Conservation (phyloP, 441 rosid species). For the Flueggea neowawraea region DNA sequence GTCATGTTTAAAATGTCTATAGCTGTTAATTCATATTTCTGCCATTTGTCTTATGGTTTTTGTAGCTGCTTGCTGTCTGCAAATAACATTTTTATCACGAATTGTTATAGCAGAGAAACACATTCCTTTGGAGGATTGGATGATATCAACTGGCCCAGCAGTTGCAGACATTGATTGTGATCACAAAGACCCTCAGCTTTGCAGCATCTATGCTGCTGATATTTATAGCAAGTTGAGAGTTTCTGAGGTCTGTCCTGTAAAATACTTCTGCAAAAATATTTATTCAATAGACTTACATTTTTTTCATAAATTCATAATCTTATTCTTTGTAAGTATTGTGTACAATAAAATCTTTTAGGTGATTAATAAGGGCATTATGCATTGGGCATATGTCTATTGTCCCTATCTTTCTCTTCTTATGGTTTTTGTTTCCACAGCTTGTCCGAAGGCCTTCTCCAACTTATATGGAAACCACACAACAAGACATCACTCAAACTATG, state of each 20-base stretch:
- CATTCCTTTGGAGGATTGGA: slow-evolving; percentile 24
- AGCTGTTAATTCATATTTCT: not conserved
- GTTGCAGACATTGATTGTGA: slow-evolving; percentile 56
- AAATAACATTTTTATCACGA: slow-evolving; percentile 19
- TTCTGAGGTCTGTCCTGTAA: slow-evolving; percentile 59
- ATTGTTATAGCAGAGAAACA: slow-evolving; percentile 37
- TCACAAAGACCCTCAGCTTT: slow-evolving; percentile 54
- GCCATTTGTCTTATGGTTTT: slow-evolving; percentile 5
- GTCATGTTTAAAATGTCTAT: too few relatives aligned
- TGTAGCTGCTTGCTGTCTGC: slow-evolving; percentile 15
- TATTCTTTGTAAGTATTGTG: not conserved
- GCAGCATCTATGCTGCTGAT: slow-evolving; percentile 67
- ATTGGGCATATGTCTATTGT: not conserved
- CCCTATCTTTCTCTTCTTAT: not conserved
- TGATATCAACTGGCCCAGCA: slow-evolving; percentile 30
- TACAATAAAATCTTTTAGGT: not conserved
- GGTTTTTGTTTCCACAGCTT: slow-evolving; percentile 39
- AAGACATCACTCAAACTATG: slow-evolving; percentile 73
- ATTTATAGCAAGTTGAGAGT: slow-evolving; percentile 54
- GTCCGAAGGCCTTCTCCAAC: slow-evolving; percentile 50
- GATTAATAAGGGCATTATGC: not conserved
- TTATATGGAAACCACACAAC: slow-evolving; percentile 75
- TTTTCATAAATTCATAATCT: not conserved
- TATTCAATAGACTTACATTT: not conserved
- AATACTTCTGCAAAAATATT: not conserved